Evolutionary conservation across 1,284 basidiomycete genomes (phyloP).

Genomic region (Schizophyllum commune): DNA sequence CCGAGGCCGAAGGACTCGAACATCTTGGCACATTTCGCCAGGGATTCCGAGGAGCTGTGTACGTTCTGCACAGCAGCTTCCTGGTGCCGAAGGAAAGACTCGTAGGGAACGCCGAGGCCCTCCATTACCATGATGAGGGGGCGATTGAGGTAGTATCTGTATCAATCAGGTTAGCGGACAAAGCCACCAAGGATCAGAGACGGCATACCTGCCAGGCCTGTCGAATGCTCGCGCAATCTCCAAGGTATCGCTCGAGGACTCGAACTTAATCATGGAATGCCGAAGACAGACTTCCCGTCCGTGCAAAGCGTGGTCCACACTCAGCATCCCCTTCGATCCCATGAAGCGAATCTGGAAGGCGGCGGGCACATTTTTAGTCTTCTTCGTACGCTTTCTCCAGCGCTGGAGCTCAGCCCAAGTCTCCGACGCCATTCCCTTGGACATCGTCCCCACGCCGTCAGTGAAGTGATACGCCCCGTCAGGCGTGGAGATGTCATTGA

Average conservation of each 20-base stretch:
- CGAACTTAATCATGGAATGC: conserved; percentile 59
- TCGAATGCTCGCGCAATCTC: conserved; percentile 63
- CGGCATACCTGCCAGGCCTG: conserved; percentile 30
- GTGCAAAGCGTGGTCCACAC: conserved; percentile 40
- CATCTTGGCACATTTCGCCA: conserved; percentile 31
- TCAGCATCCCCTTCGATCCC: conserved; percentile 56
- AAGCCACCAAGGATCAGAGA: not conserved
- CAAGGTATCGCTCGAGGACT: conserved; percentile 24
- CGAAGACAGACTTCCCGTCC: conserved; percentile 42
- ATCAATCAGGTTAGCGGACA: not conserved
- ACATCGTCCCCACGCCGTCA: conserved; percentile 66
- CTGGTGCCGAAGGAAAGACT: not conserved
- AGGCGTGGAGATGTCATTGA: conserved; percentile 41
- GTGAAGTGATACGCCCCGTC: conserved; percentile 34
- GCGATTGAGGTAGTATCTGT: conserved; percentile 36
- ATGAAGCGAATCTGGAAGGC: conserved; percentile 52
- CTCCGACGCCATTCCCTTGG: conserved; percentile 40
- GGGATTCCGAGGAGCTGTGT: not conserved
- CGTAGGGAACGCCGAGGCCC: not conserved
- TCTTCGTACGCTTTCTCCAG: conserved; percentile 28
- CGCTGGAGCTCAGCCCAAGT: conserved; percentile 39
- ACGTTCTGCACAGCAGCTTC: not conserved
- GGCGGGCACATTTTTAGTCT: conserved; percentile 31
- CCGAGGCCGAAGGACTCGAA: conserved; percentile 39
- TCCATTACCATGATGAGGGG: conserved; percentile 54